Base-by-base conservation (phyloP, 2,329 filamentous ascomycete genomes). In the Chalaropsis thielavioides region DNA sequence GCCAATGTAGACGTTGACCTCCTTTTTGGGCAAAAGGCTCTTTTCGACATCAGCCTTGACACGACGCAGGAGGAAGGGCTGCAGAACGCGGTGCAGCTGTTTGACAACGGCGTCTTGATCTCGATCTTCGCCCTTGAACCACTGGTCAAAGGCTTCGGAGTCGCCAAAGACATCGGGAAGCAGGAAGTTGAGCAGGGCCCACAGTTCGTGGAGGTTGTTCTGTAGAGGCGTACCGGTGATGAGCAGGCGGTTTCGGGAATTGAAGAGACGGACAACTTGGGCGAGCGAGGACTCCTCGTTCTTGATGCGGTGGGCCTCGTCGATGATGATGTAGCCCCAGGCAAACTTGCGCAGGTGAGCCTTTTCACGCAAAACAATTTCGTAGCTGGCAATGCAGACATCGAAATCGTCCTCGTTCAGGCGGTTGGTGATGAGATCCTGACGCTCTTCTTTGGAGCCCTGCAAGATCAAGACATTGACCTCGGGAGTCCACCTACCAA, bases 311-410 rank as follows among this genome's bases (percentile, higher is more conserved):
- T 99, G 94, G 1, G 94, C 84, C 70, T 99, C 94, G 71, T 99
- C 94, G 69, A 99, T 96, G 70, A 99, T 96, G 75, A 99, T 99
- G 76, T 99, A 99, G 74, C 99, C 92, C 94, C 94, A 99, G 0
- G 94, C 92, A 74, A 99, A 95, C 75, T 97, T 97, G 78, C 94
- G 96, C 69, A 99, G 76, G 70, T 96, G 90, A 0, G 89, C 81
- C 78, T 99, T 97, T 73, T 99, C 94, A 66, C 94, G 85, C 13
- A 99, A 80, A 67, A 99, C 91, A 92, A 99, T 97, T 75, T 99
- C 94, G 77, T 99, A 99, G 74, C 92, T 96, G 15, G 94, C 99
- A 73, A 99, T 89, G 77, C 92, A 96, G 19, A 97, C 92, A 71
- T 99, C 94, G 70, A 99, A 99, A 69, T 95, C 90, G 74, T 96